phyloP scores from a whole-genome alignment of 441 rosid species.

The Raphanus hybrid region DNA sequence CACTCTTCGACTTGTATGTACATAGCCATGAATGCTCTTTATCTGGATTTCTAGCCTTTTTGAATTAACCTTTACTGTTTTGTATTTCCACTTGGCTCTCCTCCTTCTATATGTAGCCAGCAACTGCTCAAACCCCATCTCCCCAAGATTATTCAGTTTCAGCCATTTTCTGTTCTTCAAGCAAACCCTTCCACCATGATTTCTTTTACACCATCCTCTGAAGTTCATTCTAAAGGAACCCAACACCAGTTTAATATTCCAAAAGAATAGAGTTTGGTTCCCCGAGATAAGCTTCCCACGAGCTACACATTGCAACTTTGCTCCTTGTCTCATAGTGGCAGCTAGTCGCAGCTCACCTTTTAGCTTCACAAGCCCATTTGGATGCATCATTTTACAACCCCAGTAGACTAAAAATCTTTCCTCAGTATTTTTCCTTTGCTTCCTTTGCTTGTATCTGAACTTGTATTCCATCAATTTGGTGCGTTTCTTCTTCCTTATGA shows the following conservation, averaged over 20 bases:
- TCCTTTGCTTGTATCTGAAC: no score
- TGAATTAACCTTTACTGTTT: no score
- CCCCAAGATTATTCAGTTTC: no score
- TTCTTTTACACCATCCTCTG: neutral
- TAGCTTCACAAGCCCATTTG: no score
- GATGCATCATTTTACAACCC: no score
- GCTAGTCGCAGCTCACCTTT: neutral
- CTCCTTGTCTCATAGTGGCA: neutral
- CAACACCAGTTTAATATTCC: neutral
- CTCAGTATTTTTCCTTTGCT: no score
- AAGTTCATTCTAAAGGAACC: neutral
- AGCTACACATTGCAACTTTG: neutral
- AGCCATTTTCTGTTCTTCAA: neutral
- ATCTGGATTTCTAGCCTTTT: no score
- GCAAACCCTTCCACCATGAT: neutral
- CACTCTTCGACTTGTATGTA: no score
- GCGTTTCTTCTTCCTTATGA: no score
- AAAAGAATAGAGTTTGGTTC: neutral
- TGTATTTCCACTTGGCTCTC: neutral
- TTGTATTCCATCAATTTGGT: no score
- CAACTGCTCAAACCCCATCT: neutral
- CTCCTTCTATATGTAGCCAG: neutral
- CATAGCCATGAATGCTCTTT: no score
- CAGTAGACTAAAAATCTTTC: no score
- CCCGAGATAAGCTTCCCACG: neutral